A percentile compares a stretch with the other conserved stretches of the same genome.
Evolutionary conservation across 2,329 filamentous ascomycete genomes (phyloP).

Genomic region (Colletotrichum sp.): DNA sequence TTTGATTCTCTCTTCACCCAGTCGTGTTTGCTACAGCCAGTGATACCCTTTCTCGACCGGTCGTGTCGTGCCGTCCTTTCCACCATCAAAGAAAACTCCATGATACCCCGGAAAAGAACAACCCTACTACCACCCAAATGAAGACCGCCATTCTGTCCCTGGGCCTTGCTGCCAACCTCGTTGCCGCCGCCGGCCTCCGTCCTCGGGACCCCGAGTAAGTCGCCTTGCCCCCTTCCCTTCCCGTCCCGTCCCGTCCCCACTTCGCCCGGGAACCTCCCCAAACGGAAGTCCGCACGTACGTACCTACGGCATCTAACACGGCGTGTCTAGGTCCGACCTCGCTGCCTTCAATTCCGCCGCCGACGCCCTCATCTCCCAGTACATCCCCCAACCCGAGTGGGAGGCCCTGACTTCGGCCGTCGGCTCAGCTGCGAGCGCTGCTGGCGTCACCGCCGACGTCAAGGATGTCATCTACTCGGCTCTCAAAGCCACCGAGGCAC

Average conservation of each 20-base stretch:
- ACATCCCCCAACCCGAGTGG: constrained; percentile 30
- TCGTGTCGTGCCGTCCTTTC: background rate
- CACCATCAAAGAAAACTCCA: background rate
- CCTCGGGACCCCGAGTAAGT: constrained; percentile 10
- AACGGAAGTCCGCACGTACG: background rate
- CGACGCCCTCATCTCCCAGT: constrained; percentile 28
- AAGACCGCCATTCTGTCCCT: constrained; percentile 1
- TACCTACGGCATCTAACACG: background rate
- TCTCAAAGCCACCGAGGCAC: constrained; percentile 27
- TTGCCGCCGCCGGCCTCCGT: background rate
- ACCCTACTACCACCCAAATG: background rate
- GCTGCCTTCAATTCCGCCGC: constrained; percentile 30
- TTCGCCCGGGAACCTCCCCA: background rate
- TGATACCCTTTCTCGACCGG: background rate
- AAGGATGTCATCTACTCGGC: constrained; percentile 29
- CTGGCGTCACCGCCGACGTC: constrained; percentile 29
- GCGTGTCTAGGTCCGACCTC: background rate
- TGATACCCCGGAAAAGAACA: background rate
- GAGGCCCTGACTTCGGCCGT: constrained; percentile 26
- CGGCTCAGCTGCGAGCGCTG: constrained; percentile 28
- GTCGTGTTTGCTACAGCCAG: background rate
- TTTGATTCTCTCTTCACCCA: background rate
- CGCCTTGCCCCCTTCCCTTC: background rate
- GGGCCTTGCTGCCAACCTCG: constrained; percentile 10
- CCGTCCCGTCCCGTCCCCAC: background rate